phyloP scores from a whole-genome alignment of 2,329 filamentous ascomycete species.

The Beauveria caledonica region DNA sequence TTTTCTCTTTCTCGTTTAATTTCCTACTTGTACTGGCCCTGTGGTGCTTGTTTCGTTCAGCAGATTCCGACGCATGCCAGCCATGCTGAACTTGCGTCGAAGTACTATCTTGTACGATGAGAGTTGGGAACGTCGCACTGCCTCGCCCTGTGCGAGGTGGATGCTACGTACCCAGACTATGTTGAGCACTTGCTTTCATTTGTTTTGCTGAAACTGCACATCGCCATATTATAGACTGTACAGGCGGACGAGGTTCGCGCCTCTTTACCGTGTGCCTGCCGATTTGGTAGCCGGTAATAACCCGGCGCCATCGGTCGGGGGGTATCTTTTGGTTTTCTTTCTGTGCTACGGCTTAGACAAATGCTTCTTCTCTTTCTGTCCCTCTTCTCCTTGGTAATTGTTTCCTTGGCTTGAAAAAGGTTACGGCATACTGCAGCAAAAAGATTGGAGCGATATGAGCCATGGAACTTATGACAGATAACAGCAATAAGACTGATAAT shows the following conservation, averaged over 20 bases:
- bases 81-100: background rate
- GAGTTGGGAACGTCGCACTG: background rate
- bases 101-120: slow-evolving; percentile 4
- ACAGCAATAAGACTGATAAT: slow-evolving; percentile 10
- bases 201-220: slow-evolving; percentile 10
- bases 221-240: slow-evolving; percentile 26
- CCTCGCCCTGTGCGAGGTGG: background rate
- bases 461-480: slow-evolving; percentile 1
- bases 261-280: slow-evolving; percentile 18
- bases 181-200: slow-evolving; percentile 9
- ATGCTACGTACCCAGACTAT: background rate
- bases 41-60: slow-evolving; percentile 15
- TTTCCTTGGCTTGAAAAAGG: slow-evolving; percentile 1
- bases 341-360: slow-evolving; percentile 9
- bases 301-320: slow-evolving; percentile 15
- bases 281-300: slow-evolving; percentile 23
- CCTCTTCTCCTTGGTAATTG: background rate
- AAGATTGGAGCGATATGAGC: slow-evolving; percentile 7
- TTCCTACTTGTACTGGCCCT: slow-evolving; percentile 19
- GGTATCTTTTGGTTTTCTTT: slow-evolving; percentile 4
- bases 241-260: slow-evolving; percentile 29
- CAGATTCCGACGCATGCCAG: background rate
- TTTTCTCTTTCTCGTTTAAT: slow-evolving; percentile 16
- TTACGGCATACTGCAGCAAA: slow-evolving; percentile 1
- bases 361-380: slow-evolving; percentile 12